Base-by-base conservation (phyloP, 495 filamentous ascomycete genomes). In the Elasticomyces elasticus region DNA sequence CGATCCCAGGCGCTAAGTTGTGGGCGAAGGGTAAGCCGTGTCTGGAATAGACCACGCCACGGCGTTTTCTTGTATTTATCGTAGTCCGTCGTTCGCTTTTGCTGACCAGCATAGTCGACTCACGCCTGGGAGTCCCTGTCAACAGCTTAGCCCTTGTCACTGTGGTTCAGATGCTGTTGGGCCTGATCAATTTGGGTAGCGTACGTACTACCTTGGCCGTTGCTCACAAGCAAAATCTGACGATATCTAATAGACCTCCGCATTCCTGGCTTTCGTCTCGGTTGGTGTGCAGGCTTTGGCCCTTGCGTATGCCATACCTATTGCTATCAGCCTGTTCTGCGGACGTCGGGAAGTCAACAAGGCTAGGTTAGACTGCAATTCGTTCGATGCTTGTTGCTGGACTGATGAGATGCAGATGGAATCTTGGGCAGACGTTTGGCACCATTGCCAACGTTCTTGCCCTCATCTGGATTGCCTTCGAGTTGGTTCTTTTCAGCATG, bases 401-500 rank as follows among this genome's bases (percentile, higher is more conserved):
- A 15, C 19, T 45, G 5, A 22, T 26, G 13, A 23, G 2, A 22
- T 23, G 20, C 42, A 45, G 45, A 49, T 51, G 53, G 53, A 55
- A 55, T 25, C 45, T 50, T 11, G 53, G 53, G 5, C 44, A 49
- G 13, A 27, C 35, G 19, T n/a, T 50, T 30, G 45, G 45, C 2
- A 55, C 44, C 17, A 20, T 50, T 23, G 53, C 42, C 13, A 55
- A 55, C 26, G 37, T 55, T 2, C 24, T 55, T 6, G 53, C 53
- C 2, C 53, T 55, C 13, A 17, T 50, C 1, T 55, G 53, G 53
- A 49, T 50, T 30, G 44, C 23, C 3, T 55, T 50, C 31, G 53
- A 55, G 53, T 37, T 55, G n/a, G 53, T 55, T 1, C 45, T 55
- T 5, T 55, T 55, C 53, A 40, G 30, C 45, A 50, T 55, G 53